A percentile compares a stretch with the other conserved stretches of the same genome.
phyloP scores from a whole-genome alignment of 257 asterid genomes.

The Capsicum pubescens region DNA sequence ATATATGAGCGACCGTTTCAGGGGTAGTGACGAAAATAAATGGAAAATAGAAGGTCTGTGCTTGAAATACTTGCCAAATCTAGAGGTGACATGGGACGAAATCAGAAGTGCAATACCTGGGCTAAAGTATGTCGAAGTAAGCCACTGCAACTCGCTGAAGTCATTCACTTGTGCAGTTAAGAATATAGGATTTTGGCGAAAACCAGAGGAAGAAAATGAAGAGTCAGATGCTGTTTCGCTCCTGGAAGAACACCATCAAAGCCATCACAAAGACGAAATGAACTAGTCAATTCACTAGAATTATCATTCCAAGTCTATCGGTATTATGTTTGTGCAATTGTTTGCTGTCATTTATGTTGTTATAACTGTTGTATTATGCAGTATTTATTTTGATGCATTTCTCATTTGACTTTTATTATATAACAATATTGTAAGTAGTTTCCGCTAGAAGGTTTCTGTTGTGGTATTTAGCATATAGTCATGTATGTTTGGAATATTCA shows the following conservation, averaged over 20 bases:
- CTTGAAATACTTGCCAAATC: constrained; percentile 37
- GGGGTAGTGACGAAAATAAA: not conserved
- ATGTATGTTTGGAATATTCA: not conserved
- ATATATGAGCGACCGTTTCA: constrained; percentile 13
- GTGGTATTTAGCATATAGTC: not conserved
- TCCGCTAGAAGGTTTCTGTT: not conserved
- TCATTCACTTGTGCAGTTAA: constrained; percentile 22
- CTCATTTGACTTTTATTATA: not conserved
- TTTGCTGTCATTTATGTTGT: not conserved
- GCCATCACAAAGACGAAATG: not conserved
- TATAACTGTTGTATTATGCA: not conserved
- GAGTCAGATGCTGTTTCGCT: not conserved
- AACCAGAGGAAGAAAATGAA: constrained; percentile 21
- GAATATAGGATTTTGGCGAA: not conserved
- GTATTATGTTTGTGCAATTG: not conserved
- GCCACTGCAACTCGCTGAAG: constrained; percentile 32
- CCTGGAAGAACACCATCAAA: not conserved
- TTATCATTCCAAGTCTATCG: not conserved
- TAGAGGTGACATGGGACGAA: constrained; percentile 29
- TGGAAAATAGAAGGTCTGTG: constrained; percentile 38
- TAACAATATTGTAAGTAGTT: constrained; percentile 1
- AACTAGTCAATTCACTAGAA: not conserved
- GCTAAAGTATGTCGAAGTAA: constrained; percentile 30
- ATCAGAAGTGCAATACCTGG: constrained; percentile 28
- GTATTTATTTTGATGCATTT: not conserved